Evolutionary conservation across 164 flowering plant species (phyloP).

Genomic region (Macadamia tetraphylla): DNA sequence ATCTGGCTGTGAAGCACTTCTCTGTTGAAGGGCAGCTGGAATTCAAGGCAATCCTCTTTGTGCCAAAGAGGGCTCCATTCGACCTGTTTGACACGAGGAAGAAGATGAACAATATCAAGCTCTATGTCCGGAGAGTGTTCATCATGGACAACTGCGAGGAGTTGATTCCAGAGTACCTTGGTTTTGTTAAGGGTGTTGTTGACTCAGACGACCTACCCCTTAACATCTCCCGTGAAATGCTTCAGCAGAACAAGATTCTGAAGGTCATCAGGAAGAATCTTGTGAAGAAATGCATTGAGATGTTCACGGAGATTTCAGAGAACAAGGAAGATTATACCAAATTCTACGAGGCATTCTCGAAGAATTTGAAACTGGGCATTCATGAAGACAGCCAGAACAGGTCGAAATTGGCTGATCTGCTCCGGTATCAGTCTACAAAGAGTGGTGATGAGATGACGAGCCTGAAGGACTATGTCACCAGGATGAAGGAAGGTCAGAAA

Average conservation of each 20-base stretch:
- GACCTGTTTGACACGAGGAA: slow-evolving; percentile 58
- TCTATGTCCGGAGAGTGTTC: slow-evolving; percentile 51
- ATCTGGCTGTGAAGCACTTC: slow-evolving; percentile 52
- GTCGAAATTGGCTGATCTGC: slow-evolving; percentile 51
- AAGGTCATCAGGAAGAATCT: slow-evolving; percentile 63
- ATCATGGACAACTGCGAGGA: slow-evolving; percentile 67
- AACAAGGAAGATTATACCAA: slow-evolving; percentile 57
- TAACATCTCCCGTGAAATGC: slow-evolving; percentile 64
- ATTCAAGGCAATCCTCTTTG: slow-evolving; percentile 52
- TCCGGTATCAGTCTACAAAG: slow-evolving; percentile 54
- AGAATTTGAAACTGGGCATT: slow-evolving; percentile 62
- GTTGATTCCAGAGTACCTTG: slow-evolving; percentile 51
- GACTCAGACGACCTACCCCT: slow-evolving; percentile 62
- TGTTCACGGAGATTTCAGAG: slow-evolving; percentile 57
- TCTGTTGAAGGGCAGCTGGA: slow-evolving; percentile 69
- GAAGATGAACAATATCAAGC: slow-evolving; percentile 61
- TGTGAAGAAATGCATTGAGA: slow-evolving; percentile 69
- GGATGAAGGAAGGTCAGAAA: slow-evolving; percentile 71
- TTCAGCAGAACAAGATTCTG: slow-evolving; percentile 63
- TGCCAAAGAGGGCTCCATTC: slow-evolving; percentile 54
- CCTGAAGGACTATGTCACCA: slow-evolving; percentile 65
- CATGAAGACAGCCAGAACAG: slow-evolving; percentile 60
- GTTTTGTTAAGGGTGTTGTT: slow-evolving; percentile 54
- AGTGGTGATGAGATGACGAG: slow-evolving; percentile 75
- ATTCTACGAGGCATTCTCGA: slow-evolving; percentile 59